Percentiles rank a stretch among this genome's conserved stretches.
Conservation (phyloP, 2,329 filamentous ascomycete species). For the Graphium sp. region DNA sequence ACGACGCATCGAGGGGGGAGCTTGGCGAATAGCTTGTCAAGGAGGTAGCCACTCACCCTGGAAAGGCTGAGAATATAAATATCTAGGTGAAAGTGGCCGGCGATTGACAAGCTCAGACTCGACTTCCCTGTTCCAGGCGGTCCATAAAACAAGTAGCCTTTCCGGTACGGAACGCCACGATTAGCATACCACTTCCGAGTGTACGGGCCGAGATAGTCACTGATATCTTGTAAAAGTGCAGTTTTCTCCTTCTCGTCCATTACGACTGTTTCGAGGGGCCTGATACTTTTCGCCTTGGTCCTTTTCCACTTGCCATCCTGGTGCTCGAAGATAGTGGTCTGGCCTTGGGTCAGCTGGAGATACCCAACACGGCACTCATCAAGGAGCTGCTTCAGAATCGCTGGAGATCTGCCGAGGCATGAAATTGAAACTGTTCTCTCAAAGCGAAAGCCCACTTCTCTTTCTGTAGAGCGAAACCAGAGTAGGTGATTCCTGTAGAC, state of each 20-base stretch:
- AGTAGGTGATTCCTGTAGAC: constrained; percentile 52
- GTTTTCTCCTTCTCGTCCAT: constrained; percentile 43
- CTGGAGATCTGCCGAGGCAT: constrained; percentile 43
- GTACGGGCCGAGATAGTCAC: constrained; percentile 43
- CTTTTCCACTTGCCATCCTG: constrained; percentile 46
- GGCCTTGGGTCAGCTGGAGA: constrained; percentile 20
- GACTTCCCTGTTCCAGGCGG: constrained; percentile 71
- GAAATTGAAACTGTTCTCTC: constrained; percentile 29
- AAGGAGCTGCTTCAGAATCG: constrained; percentile 44
- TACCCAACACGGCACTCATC: constrained; percentile 38
- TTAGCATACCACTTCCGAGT: constrained; percentile 68
- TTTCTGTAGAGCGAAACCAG: constrained; percentile 41
- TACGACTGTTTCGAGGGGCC: constrained; percentile 50
- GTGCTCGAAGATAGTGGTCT: no score
- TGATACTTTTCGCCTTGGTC: constrained; percentile 40
- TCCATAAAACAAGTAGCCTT: constrained; percentile 69
- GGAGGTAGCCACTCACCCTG: constrained; percentile 38
- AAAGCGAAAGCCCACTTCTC: no score
- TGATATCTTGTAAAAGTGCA: constrained; percentile 40
- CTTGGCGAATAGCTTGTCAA: constrained; percentile 45
- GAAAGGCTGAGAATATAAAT: constrained; percentile 59
- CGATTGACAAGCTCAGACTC: constrained; percentile 51
- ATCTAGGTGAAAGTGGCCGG: constrained; percentile 51
- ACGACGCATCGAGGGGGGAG: constrained; percentile 57
- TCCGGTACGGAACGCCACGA: constrained; percentile 69